phyloP scores from a whole-genome alignment of 768 basidiomycete species.

The Leccinum imitatum region DNA sequence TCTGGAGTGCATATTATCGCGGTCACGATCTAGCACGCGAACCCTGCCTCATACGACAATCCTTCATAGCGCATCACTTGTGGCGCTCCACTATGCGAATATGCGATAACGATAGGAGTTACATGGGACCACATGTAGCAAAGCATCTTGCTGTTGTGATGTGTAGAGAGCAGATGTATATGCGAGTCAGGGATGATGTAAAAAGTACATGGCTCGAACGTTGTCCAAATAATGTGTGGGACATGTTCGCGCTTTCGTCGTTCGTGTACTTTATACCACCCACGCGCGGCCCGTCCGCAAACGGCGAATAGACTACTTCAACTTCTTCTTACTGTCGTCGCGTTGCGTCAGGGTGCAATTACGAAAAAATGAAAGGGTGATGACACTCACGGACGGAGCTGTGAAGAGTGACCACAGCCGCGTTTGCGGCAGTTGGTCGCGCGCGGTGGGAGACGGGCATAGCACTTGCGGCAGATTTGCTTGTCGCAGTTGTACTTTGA shows the following conservation, averaged over 20 bases:
- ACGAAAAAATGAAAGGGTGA: not conserved
- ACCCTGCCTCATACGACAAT: not conserved
- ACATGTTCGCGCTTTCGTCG: constrained; percentile 4
- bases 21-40: not conserved
- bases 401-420: constrained; percentile 85
- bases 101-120: not conserved
- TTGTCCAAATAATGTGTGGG: not conserved
- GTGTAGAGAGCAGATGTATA: constrained; percentile 15
- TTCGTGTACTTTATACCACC: constrained; percentile 15
- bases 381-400: constrained; percentile 81
- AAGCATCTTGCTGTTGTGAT: not conserved
- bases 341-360: not conserved
- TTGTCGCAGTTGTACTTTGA: constrained; percentile 99
- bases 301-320: constrained; percentile 63
- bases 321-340: constrained; percentile 81
- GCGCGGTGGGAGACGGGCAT: constrained; percentile 98
- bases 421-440: constrained; percentile 99
- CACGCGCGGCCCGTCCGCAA: not conserved
- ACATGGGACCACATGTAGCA: not conserved
- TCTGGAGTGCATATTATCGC: not conserved
- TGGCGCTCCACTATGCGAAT: not conserved
- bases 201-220: constrained; percentile 20
- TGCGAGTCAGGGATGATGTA: constrained; percentile 11
- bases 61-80: not conserved
- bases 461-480: constrained; percentile 99